Conservation (phyloP, 2,329 filamentous ascomycete genomes). For the Dactylella cylindrospora region DNA sequence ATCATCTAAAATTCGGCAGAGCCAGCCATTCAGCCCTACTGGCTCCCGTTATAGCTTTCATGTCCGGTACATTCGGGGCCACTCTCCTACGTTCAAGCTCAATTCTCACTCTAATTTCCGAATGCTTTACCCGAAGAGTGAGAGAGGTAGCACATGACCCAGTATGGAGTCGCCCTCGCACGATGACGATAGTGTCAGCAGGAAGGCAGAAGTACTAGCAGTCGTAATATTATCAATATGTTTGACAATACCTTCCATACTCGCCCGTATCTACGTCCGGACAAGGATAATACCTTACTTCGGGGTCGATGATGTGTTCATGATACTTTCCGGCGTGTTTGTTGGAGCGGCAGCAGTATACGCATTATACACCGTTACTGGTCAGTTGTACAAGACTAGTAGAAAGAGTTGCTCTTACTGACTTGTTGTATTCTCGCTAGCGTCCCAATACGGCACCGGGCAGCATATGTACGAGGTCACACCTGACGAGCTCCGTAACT, state of each 20-base stretch:
- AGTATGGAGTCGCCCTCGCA: background rate
- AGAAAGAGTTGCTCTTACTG: background rate
- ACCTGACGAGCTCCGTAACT: slow-evolving; percentile 7
- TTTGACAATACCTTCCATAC: slow-evolving; percentile 11
- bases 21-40: too few species aligned
- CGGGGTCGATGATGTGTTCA: slow-evolving; percentile 32
- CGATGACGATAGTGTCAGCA: slow-evolving; percentile 9
- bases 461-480: slow-evolving; percentile 27
- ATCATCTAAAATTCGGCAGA: too few species aligned
- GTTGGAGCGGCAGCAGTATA: slow-evolving; percentile 7
- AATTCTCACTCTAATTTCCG: too few species aligned
- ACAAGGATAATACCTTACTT: slow-evolving; percentile 26
- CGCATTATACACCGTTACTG: slow-evolving; percentile 3
- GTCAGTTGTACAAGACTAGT: slow-evolving; percentile 1
- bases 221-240: slow-evolving; percentile 11
- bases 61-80: too few species aligned
- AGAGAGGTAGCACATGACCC: too few species aligned
- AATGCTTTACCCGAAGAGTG: too few species aligned
- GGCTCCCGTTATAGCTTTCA: too few species aligned
- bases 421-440: too few species aligned
- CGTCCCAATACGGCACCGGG: slow-evolving; percentile 27
- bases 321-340: slow-evolving; percentile 21
- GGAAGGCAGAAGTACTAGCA: slow-evolving; percentile 10
- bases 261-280: slow-evolving; percentile 19
- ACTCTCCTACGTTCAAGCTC: too few species aligned